Conservation (phyloP, 352 stramenopile species). For the Peronospora belbahrii region DNA sequence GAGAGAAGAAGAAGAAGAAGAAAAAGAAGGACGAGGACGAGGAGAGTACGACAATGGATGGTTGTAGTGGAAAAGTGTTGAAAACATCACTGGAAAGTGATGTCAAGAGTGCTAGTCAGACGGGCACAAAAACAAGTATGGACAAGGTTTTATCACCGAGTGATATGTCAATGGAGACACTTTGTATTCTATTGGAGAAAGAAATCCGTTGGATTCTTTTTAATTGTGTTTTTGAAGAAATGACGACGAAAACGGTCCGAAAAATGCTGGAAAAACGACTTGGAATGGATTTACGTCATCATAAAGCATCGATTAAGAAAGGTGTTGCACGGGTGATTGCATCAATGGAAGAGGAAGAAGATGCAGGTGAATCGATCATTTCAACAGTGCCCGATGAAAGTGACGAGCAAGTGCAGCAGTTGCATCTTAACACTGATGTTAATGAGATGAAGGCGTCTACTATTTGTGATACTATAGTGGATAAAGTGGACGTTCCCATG, state of each 20-base stretch:
- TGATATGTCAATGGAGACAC: constrained; percentile 30
- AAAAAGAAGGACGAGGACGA: constrained; percentile 28
- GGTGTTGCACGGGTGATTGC: constrained; percentile 68
- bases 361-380: constrained; percentile 12
- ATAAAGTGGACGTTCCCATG: constrained; percentile 11
- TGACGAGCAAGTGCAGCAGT: too few species aligned
- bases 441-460: constrained; percentile 2
- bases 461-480: constrained; percentile 4
- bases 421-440: too few species aligned
- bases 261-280: constrained; percentile 67
- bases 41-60: constrained; percentile 29
- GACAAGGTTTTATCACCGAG: constrained; percentile 22
- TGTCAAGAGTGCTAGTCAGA: constrained; percentile 27
- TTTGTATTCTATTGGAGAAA: constrained; percentile 56
- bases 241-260: constrained; percentile 77
- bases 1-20: constrained; percentile 14
- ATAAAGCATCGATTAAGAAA: constrained; percentile 71
- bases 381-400: constrained; percentile 16
- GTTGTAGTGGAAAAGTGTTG: constrained; percentile 33
- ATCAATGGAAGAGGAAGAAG: constrained; percentile 65
- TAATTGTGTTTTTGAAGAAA: constrained; percentile 74
- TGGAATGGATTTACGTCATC: constrained; percentile 58
- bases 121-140: constrained; percentile 1
- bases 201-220: constrained; percentile 76
- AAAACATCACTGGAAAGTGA: constrained; percentile 34